phyloP scores from a whole-genome alignment of 805 yeast species.

The Scheffersomyces coipomensis region DNA sequence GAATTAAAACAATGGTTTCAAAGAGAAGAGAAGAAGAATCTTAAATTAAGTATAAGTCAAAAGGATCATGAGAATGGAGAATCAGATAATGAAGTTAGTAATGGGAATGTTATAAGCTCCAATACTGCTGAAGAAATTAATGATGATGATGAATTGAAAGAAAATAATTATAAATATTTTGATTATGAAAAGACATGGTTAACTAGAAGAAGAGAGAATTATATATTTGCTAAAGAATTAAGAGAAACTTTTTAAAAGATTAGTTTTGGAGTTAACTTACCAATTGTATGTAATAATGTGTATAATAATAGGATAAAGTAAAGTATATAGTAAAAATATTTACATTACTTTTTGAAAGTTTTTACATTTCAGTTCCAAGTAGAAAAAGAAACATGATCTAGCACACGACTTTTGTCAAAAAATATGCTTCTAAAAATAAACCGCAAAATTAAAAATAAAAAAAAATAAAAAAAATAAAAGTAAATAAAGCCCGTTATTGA shows the following conservation, averaged over 20 bases:
- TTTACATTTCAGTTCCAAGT: too few relatives aligned
- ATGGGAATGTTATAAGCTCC: slow-evolving; percentile 8
- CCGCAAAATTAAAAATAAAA: too few relatives aligned
- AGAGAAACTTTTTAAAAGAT: slow-evolving; percentile 23
- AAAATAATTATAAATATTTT: slow-evolving; percentile 70
- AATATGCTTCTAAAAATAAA: too few relatives aligned
- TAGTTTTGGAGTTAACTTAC: too few relatives aligned
- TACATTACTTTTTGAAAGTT: too few relatives aligned
- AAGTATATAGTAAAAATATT: too few relatives aligned
- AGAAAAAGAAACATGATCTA: too few relatives aligned
- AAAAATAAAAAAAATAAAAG: too few relatives aligned
- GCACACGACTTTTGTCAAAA: too few relatives aligned
- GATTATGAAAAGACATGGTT: slow-evolving; percentile 69
- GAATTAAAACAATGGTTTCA: slow-evolving; percentile 80
- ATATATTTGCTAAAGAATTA: slow-evolving; percentile 26
- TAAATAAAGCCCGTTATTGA: too few relatives aligned
- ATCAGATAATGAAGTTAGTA: slow-evolving; percentile 14
- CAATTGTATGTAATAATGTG: slow-evolving; percentile 1
- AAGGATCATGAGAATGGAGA: slow-evolving; percentile 13
- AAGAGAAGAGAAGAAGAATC: slow-evolving; percentile 51
- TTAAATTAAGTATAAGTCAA: slow-evolving; percentile 14
- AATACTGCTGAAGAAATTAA: slow-evolving; percentile 2
- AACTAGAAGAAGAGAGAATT: slow-evolving; percentile 43
- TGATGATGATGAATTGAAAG: slow-evolving; percentile 36
- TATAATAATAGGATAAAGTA: slow-evolving; percentile 1